phyloP scores from a whole-genome alignment of 176 grass and related monocot species.

The Eragrostis curvula region DNA sequence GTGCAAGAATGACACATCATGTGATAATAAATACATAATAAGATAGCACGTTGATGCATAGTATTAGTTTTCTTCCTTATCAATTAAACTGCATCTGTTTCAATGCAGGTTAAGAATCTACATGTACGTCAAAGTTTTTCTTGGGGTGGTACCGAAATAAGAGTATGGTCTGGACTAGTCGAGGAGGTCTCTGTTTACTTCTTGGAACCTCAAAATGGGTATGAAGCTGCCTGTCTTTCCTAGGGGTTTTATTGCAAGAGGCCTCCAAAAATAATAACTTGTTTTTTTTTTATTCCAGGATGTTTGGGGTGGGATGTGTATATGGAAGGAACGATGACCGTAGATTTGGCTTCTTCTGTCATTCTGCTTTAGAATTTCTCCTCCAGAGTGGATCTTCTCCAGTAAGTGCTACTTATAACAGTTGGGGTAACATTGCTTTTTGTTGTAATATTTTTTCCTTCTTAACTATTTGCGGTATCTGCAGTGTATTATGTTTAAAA shows the following conservation, averaged over 20 bases:
- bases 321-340: slow-evolving; percentile 77
- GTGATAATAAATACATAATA: background rate
- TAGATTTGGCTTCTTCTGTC: slow-evolving; percentile 88
- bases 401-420: slow-evolving; percentile 49
- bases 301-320: slow-evolving; percentile 77
- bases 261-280: slow-evolving; percentile 22
- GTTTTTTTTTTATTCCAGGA: slow-evolving; percentile 49
- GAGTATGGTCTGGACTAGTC: slow-evolving; percentile 80
- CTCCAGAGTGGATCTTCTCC: slow-evolving; percentile 68
- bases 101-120: slow-evolving; percentile 72
- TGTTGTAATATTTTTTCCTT: background rate
- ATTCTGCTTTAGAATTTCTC: slow-evolving; percentile 91
- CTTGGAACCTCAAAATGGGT: slow-evolving; percentile 93
- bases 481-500: background rate
- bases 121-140: slow-evolving; percentile 57
- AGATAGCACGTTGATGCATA: background rate
- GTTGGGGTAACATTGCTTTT: background rate
- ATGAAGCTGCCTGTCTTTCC: slow-evolving; percentile 19
- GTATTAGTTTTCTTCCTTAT: slow-evolving; percentile 1
- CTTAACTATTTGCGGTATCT: background rate
- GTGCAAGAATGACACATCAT: background rate
- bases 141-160: slow-evolving; percentile 76
- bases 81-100: slow-evolving; percentile 33
- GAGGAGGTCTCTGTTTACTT: slow-evolving; percentile 88
- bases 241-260: slow-evolving; percentile 20